Evolutionary conservation across 495 filamentous ascomycete species (phyloP).

Genomic region (Penicillium manginii): DNA sequence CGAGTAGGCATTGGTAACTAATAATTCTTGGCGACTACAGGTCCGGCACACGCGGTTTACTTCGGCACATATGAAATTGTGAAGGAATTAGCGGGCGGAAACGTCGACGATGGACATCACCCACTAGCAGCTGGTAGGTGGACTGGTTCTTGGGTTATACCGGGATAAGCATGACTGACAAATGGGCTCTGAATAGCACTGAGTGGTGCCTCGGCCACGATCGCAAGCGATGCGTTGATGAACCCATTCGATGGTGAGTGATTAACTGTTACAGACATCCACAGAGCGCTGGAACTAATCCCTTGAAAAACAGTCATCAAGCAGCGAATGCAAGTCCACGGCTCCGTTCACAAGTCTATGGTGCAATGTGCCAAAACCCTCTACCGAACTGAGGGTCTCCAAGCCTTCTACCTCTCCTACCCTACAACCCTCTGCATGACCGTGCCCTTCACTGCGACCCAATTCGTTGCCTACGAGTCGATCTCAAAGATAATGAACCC

Average conservation of each 20-base stretch:
- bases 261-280: not conserved
- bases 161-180: slow-evolving; percentile 11
- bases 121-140: slow-evolving; percentile 83
- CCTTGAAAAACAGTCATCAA: slow-evolving; percentile 78
- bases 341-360: slow-evolving; percentile 86
- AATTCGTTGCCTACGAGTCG: slow-evolving; percentile 97
- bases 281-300: not conserved
- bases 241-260: slow-evolving; percentile 97
- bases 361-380: slow-evolving; percentile 82
- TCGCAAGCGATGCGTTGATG: slow-evolving; percentile 97
- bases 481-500: slow-evolving; percentile 94
- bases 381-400: slow-evolving; percentile 83
- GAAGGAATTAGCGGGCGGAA: slow-evolving; percentile 94
- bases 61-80: slow-evolving; percentile 98
- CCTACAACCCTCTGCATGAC: slow-evolving; percentile 98
- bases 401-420: slow-evolving; percentile 98
- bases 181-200: slow-evolving; percentile 58
- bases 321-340: slow-evolving; percentile 97
- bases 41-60: slow-evolving; percentile 95
- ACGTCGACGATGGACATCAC: slow-evolving; percentile 85
- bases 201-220: slow-evolving; percentile 92
- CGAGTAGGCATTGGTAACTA: slow-evolving; percentile 24
- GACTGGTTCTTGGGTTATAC: not conserved
- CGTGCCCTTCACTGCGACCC: slow-evolving; percentile 93
- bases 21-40: slow-evolving; percentile 48